Base-by-base conservation (phyloP, 1,139 yeast genomes). In the Protomyces lactucae-debilis region DNA sequence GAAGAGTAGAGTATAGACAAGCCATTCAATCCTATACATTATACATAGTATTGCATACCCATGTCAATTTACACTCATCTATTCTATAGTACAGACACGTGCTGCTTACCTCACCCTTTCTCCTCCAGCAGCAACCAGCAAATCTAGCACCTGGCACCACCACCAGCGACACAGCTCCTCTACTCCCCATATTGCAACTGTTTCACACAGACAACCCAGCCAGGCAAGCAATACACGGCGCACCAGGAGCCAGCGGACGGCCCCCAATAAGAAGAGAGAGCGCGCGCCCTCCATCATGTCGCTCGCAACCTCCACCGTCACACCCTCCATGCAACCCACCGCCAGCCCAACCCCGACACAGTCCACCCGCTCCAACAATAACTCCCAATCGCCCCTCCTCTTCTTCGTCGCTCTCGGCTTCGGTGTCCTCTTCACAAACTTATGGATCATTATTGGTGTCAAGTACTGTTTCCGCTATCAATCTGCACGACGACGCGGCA, bases 361-460 rank as follows among this genome's bases (percentile, higher is more conserved):
- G 4, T 14, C 66, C n/a, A 39, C 68, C 5, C 35, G 65, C 6
- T 18, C 61, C 6, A 18, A 40, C 61, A 36, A 35, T 55, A 46
- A 53, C 21, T 43, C 54, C 23, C 37, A 32, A 4, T 68, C 71
- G n/a, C 72, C 71, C 14, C 66, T 73, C 46, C 67, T 76, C 28
- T 76, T 76, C 68, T 76, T 76, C 64, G 75, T 76, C 35, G 78
- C 78, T 10, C 71, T 76, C 4, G 79, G 78, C 0, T 69, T 76
- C 56, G 79, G 79, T 6, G 72, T 76, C 12, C 74, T 76, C 10
- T 76, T 76, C 60, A 72, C 75, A 45, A 74, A 75, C 66, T 68
- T 76, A 16, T 76, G 72, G 79, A 71, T 76, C 52, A 68, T 76
- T 43, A 68, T 76, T 28, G 77, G 77, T 8, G 66, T 76, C 39